Evolutionary conservation across 208 protist genomes (phyloP), one percentile per base, ranked within the genome.

Genomic region (Phytomonas francai): DNA sequence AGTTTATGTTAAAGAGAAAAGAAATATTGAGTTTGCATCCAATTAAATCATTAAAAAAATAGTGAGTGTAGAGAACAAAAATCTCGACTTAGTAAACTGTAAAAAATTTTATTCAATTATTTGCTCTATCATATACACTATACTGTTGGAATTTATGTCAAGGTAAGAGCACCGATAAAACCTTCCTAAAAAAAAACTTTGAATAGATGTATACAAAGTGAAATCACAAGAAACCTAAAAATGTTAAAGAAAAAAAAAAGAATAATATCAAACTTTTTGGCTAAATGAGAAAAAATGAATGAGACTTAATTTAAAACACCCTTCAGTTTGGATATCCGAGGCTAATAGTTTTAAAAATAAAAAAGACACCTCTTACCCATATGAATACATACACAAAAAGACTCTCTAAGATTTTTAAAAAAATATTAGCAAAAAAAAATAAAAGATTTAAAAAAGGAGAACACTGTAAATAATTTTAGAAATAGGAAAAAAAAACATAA

Each of bases 341-440:
- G 33, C 33, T 3, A 36, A 36, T 36, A 3, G 33, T 36, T 8
- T 11, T 11, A 8, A 36, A 36, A 36, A 36, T n/a, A n/a, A n/a
- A n/a, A 27, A 36, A 36, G 34, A 19, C 29, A 56, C 49, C 4
- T 68, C 59, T 39, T 27, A 60, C 34, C 31, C 68, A 33, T 33
- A 39, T 57, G 22, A 22, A 59, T 57, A 58, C 33, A 63, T 19
- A 63, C 22, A 57, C 22, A 57, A 57, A 57, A 57, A 57, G 22
- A 57, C 22, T 22, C 14, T 28, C 31, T 29, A 69, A 70, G 14
- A 70, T 16, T 25, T 11, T 11, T 19, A 59, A 62, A 8, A 63
- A 71, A 3, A 70, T 54, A 32, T 63, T 69, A 42, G 19, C 27
- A 39, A 36, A 64, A 58, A 49, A 72, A 34, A 58, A 66, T 14